These are phyloP conservation scores for Articulospora tetracladia DNA, from an alignment of 495 filamentous ascomycete species.

Conservation along the genomic window DNA sequence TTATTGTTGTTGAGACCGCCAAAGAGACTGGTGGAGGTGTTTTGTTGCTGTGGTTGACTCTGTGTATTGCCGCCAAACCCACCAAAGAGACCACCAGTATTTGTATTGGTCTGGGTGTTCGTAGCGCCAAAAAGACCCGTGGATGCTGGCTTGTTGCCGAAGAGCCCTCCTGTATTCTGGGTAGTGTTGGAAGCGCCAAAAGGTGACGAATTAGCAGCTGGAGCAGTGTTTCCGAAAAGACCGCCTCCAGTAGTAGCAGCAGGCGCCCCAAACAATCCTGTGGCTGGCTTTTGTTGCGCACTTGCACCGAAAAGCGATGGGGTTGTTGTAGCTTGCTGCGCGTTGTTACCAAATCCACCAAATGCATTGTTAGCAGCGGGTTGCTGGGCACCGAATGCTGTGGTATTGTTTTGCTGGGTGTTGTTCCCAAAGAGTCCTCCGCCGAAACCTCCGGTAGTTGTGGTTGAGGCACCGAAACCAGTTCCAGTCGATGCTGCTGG, in stretches of 20 bases:
- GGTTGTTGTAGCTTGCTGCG: constrained; percentile 30
- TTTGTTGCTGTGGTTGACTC: constrained; percentile 55
- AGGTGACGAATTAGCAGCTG: constrained; percentile 28
- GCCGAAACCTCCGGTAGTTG: constrained; percentile 31
- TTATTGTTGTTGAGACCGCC: constrained; percentile 33
- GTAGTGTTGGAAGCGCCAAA: constrained; percentile 31
- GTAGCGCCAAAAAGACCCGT: constrained; percentile 24
- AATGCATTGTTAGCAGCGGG: constrained; percentile 30
- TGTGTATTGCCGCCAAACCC: constrained; percentile 28
- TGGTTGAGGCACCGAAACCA: constrained; percentile 34
- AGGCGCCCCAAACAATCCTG: constrained; percentile 39
- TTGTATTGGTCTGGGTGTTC: constrained; percentile 30
- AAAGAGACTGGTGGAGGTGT: constrained; percentile 36
- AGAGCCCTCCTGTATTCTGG: constrained; percentile 42
- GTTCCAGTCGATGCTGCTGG: constrained; percentile 34
- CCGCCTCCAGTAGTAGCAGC: constrained; percentile 45
- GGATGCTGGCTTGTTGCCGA: constrained; percentile 44
- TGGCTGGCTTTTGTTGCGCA: constrained; percentile 41
- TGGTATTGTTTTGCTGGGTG: constrained; percentile 26
- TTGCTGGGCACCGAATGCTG: constrained; percentile 24
- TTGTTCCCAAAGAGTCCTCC: constrained; percentile 38
- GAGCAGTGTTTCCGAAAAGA: constrained; percentile 51
- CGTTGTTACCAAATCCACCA: constrained; percentile 25
- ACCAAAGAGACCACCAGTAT: constrained; percentile 46
- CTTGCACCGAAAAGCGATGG: constrained; percentile 40